phyloP scores from a whole-genome alignment of 2,329 filamentous ascomycete species.

The Lecanoromycetidae sp. region DNA sequence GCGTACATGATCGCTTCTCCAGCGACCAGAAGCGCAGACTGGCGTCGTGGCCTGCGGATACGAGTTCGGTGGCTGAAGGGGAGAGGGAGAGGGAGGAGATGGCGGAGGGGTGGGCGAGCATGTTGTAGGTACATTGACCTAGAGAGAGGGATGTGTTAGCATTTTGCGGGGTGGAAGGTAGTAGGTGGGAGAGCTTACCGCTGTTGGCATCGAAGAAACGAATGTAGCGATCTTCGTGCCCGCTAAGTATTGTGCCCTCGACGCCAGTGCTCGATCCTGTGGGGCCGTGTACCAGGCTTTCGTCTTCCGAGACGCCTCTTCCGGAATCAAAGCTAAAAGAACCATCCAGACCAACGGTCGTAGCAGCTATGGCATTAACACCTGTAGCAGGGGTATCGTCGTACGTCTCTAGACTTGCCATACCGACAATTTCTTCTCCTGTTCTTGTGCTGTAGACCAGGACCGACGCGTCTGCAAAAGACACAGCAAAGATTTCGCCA shows the following conservation, averaged over 20 bases:
- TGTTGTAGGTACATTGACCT: slow-evolving; percentile 99
- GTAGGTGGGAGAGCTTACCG: slow-evolving; percentile 50
- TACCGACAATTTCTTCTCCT: slow-evolving; percentile 79
- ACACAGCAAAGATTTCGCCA: slow-evolving; percentile 84
- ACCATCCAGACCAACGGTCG: slow-evolving; percentile 66
- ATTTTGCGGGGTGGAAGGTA: not conserved
- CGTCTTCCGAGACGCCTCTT: slow-evolving; percentile 54
- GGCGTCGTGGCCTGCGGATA: slow-evolving; percentile 91
- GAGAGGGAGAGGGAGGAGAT: slow-evolving; percentile 87
- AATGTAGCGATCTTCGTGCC: slow-evolving; percentile 92
- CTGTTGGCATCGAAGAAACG: slow-evolving; percentile 98
- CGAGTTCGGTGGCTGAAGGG: slow-evolving; percentile 84
- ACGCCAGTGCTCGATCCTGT: slow-evolving; percentile 73
- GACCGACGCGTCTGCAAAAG: slow-evolving; percentile 80
- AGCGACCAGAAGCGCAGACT: slow-evolving; percentile 94
- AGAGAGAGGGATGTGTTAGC: not conserved
- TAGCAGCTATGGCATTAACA: slow-evolving; percentile 84
- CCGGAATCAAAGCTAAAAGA: slow-evolving; percentile 48
- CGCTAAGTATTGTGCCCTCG: slow-evolving; percentile 88
- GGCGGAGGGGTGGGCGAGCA: slow-evolving; percentile 89
- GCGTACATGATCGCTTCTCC: slow-evolving; percentile 87
- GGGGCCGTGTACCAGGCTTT: slow-evolving; percentile 62
- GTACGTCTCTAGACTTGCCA: slow-evolving; percentile 91
- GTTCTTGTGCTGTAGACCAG: slow-evolving; percentile 85
- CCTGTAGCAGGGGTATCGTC: slow-evolving; percentile 71